A percentile compares a stretch with the other conserved stretches of the same genome.
Conservation (phyloP, 179 eudicot species). For the Kewa caespitosa region DNA sequence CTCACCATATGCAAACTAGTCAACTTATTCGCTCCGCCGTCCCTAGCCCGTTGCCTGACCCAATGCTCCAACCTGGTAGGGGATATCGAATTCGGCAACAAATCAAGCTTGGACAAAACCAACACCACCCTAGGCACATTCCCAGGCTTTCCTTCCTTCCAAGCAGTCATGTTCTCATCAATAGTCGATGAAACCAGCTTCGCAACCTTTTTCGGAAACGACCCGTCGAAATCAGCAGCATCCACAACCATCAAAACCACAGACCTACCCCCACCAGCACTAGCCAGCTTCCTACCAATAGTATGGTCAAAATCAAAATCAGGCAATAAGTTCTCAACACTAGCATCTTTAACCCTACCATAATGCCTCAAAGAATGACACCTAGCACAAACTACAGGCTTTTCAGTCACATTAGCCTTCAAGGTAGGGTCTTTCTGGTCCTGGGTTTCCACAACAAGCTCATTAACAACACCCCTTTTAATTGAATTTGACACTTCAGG, state of each 20-base stretch:
- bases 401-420: slow-evolving; percentile 34
- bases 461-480: slow-evolving; percentile 56
- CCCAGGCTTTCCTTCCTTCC: slow-evolving; percentile 93
- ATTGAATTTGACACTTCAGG: slow-evolving; percentile 50
- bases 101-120: slow-evolving; percentile 86
- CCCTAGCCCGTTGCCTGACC: slow-evolving; percentile 86
- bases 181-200: slow-evolving; percentile 62
- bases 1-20: slow-evolving; percentile 90
- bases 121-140: slow-evolving; percentile 82
- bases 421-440: slow-evolving; percentile 28
- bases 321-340: slow-evolving; percentile 73
- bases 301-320: slow-evolving; percentile 95
- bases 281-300: slow-evolving; percentile 75
- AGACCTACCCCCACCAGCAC: slow-evolving; percentile 59
- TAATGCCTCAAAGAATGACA: slow-evolving; percentile 83
- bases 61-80: slow-evolving; percentile 87
- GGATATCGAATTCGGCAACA: slow-evolving; percentile 61
- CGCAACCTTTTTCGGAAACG: slow-evolving; percentile 80
- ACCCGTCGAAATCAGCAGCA: slow-evolving; percentile 86
- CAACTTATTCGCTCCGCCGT: slow-evolving; percentile 71
- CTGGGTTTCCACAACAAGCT: slow-evolving; percentile 30
- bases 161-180: slow-evolving; percentile 56
- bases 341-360: slow-evolving; percentile 68
- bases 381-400: slow-evolving; percentile 72
- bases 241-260: slow-evolving; percentile 87